phyloP scores from a whole-genome alignment of 129 eudicot genomes.

The Calendula officinalis region DNA sequence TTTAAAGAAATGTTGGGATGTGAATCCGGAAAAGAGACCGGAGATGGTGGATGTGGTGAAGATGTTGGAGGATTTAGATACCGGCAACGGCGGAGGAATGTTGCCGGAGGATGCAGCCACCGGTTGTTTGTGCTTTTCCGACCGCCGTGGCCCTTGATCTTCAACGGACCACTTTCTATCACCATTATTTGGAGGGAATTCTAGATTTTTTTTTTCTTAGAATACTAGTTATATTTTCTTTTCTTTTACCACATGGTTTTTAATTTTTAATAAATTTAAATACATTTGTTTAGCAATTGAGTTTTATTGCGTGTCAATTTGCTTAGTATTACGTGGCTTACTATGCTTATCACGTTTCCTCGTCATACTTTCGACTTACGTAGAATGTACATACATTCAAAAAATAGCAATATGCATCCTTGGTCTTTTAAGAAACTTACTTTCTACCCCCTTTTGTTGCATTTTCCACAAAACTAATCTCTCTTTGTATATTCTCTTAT shows the following conservation, averaged over 20 bases:
- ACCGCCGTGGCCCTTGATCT: conserved; percentile 52
- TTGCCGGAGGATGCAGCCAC: conserved; percentile 53
- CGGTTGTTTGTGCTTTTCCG: conserved; percentile 53
- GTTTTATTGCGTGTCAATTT: conserved; percentile 19
- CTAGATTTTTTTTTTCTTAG: no score
- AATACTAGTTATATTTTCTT: no score
- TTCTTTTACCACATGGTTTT: no score
- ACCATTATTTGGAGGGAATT: neutral
- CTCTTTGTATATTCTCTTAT: no score
- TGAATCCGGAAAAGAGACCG: conserved; percentile 59
- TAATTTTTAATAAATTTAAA: no score
- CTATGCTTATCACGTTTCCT: conserved; percentile 17
- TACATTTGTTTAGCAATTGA: no score
- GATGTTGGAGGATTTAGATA: conserved; percentile 63
- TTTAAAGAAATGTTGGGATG: conserved; percentile 30
- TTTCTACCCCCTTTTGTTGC: neutral
- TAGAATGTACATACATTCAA: neutral
- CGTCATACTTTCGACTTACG: neutral
- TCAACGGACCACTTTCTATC: neutral
- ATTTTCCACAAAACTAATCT: neutral
- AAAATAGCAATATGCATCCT: conserved; percentile 13
- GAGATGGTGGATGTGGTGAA: conserved; percentile 78
- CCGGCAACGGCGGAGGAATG: conserved; percentile 79
- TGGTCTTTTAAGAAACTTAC: neutral
- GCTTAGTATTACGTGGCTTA: conserved; percentile 7